Base-by-base conservation (phyloP, 306 rosid genomes). In the Gastrolobium bilobum region DNA sequence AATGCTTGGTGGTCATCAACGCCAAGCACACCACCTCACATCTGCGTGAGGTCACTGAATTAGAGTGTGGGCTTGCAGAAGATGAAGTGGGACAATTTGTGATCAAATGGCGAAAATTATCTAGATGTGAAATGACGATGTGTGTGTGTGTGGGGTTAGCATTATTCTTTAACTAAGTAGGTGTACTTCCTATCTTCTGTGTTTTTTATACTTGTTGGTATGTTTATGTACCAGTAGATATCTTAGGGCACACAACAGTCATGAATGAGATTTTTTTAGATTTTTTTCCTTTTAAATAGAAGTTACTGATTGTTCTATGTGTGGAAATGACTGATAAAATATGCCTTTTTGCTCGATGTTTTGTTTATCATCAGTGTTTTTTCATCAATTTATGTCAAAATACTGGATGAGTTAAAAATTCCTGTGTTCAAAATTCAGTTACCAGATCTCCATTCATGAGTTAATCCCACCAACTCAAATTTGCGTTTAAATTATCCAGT, bases 151-250 rank as follows among this genome's bases (percentile, higher is more conserved):
- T 26, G 64, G 64, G 51, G 8, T 26, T 38, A 14, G 37, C 51
- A 20, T 71, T 20, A 38, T 71, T 70, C 48, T 40, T 48, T 52
- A 7, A 10, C 33, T 58, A 34, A 20, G 47, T 54, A 13, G 73
- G 20, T 53, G 10, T 53, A 77, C 65, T 57, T 69, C 68, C 52
- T 40, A 50, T 73, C 40, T 67, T 54, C 53, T 75, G 20, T 39
- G 20, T n/a, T 65, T 67, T 15, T 80, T 62, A 29, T 64, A 47
- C 26, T 20, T 20, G 8, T 4, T 47, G 13, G 6, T 58, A 54
- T 62, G n/a, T 38, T 66, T 46, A 29, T 67, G 31, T 46, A 53
- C 26, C 10, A 15, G 38, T 67, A 68, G 15, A 35, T 53, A 34
- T 60, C 29, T 59, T 71, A 34, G 14, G 34, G n/a, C 47, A 30